phyloP scores from a whole-genome alignment of 1,284 basidiomycete genomes.

The Ustilago cynodontis region DNA sequence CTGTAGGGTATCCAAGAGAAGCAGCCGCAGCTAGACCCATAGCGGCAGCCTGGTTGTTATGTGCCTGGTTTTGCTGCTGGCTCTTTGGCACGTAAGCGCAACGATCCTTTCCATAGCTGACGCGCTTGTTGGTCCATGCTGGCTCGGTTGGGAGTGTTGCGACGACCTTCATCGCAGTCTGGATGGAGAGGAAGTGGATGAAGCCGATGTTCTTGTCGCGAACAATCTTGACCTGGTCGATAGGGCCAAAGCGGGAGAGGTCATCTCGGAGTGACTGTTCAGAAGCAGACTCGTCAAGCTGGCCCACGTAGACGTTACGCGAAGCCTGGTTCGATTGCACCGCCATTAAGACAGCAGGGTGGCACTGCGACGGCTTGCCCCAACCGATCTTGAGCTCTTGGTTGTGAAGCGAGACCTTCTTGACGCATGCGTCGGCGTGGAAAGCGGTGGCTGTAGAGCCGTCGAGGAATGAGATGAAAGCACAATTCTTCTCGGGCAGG shows the following conservation, averaged over 20 bases:
- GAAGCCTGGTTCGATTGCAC: slow-evolving; percentile 68
- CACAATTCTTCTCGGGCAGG: slow-evolving; percentile 96
- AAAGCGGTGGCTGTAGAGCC: slow-evolving; percentile 65
- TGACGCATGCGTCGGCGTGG: slow-evolving; percentile 68
- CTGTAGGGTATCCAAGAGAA: slow-evolving; percentile 66
- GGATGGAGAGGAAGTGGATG: slow-evolving; percentile 68
- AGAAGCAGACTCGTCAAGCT: slow-evolving; percentile 62
- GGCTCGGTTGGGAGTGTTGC: slow-evolving; percentile 63
- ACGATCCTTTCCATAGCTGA: slow-evolving; percentile 69
- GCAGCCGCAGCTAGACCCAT: slow-evolving; percentile 68
- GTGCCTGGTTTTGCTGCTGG: slow-evolving; percentile 69
- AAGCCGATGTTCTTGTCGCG: slow-evolving; percentile 69
- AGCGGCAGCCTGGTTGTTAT: slow-evolving; percentile 69
- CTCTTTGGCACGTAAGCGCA: slow-evolving; percentile 69
- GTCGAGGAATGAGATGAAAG: slow-evolving; percentile 82
- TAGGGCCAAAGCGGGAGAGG: slow-evolving; percentile 66
- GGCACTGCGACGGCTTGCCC: slow-evolving; percentile 66
- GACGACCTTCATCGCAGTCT: slow-evolving; percentile 68
- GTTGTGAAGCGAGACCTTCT: slow-evolving; percentile 65
- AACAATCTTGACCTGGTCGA: slow-evolving; percentile 69
- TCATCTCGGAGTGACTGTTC: slow-evolving; percentile 64
- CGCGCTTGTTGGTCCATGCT: slow-evolving; percentile 63
- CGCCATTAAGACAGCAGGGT: slow-evolving; percentile 64
- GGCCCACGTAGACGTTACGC: slow-evolving; percentile 67
- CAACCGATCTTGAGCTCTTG: slow-evolving; percentile 70